Evolutionary conservation across 1,284 basidiomycete species (phyloP).

Genomic region (Limonomyces culmigenus): DNA sequence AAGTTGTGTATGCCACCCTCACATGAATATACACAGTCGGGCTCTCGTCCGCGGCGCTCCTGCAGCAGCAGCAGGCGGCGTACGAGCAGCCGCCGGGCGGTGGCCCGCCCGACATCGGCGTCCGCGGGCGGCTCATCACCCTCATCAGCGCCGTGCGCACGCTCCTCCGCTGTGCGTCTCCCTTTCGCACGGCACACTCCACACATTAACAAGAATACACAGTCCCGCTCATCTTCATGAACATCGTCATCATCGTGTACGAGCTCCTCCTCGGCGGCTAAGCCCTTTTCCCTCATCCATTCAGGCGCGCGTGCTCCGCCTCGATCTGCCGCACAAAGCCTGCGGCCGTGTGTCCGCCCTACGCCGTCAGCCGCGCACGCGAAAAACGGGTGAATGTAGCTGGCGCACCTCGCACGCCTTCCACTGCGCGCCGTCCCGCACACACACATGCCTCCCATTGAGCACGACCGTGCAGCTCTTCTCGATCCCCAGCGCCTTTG

Average conservation of each 20-base stretch:
- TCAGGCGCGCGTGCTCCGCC: conserved; percentile 50
- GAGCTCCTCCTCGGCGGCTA: conserved; percentile 51
- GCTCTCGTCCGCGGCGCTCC: too few relatives aligned
- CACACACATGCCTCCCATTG: conserved; percentile 47
- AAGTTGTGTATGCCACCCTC: conserved; percentile 3
- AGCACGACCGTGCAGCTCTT: conserved; percentile 80
- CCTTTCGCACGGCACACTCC: conserved; percentile 1
- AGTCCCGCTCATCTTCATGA: conserved; percentile 81
- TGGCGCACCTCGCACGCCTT: conserved; percentile 64
- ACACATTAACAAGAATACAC: conserved; percentile 6
- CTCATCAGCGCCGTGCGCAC: conserved; percentile 89
- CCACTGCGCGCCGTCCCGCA: conserved; percentile 70
- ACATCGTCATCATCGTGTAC: conserved; percentile 70
- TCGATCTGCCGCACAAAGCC: conserved; percentile 75
- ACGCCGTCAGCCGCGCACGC: conserved; percentile 5
- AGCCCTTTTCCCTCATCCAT: conserved; percentile 19
- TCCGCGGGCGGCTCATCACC: conserved; percentile 81
- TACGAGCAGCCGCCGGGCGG: conserved; percentile 62
- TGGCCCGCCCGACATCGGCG: conserved; percentile 39
- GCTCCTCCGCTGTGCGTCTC: conserved; percentile 78
- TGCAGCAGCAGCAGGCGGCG: conserved; percentile 34
- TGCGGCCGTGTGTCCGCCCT: conserved; percentile 58
- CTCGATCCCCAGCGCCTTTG: conserved; percentile 35
- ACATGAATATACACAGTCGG: conserved; percentile 6
- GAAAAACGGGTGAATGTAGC: background rate